Conservation (phyloP, 1,284 basidiomycete genomes). For the Inonotus hispidus region DNA sequence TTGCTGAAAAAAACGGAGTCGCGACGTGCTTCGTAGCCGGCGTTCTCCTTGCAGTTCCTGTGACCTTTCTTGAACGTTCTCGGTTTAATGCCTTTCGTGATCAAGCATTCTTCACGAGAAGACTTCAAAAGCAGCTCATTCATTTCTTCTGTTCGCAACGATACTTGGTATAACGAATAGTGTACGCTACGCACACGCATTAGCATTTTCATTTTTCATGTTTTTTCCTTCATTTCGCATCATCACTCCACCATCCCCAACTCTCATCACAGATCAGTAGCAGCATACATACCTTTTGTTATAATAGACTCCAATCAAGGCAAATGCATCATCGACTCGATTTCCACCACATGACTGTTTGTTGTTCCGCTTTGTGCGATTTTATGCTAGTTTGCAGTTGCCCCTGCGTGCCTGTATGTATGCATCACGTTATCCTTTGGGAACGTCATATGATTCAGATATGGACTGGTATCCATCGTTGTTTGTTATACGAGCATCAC, state of each 20-base stretch:
- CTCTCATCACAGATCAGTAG: not conserved
- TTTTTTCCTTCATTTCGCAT: not conserved
- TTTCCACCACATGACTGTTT: too few species aligned
- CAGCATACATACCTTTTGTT: not conserved
- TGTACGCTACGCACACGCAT: slow-evolving; percentile 3
- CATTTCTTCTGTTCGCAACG: not conserved
- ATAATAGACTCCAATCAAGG: not conserved
- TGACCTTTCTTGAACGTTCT: not conserved
- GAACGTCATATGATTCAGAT: too few species aligned
- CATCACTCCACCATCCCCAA: not conserved
- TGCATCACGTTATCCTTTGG: not conserved
- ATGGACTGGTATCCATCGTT: too few species aligned
- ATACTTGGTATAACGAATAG: slow-evolving; percentile 5
- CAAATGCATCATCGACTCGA: not conserved
- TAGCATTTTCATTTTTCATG: not conserved
- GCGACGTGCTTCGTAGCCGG: not conserved
- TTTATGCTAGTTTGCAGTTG: too few species aligned
- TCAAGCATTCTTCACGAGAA: not conserved
- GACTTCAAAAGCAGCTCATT: not conserved
- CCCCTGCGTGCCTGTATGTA: too few species aligned
- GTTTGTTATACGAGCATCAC: too few species aligned
- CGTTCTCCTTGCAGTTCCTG: not conserved
- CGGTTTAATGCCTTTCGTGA: not conserved
- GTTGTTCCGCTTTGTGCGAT: not conserved
- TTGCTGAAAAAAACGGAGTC: not conserved